Percentiles rank a stretch among this genome's conserved stretches.
These are phyloP conservation scores for Cryptococcus amylolentus DNA, from an alignment of 1,284 basidiomycete species.

Conservation along the genomic window DNA sequence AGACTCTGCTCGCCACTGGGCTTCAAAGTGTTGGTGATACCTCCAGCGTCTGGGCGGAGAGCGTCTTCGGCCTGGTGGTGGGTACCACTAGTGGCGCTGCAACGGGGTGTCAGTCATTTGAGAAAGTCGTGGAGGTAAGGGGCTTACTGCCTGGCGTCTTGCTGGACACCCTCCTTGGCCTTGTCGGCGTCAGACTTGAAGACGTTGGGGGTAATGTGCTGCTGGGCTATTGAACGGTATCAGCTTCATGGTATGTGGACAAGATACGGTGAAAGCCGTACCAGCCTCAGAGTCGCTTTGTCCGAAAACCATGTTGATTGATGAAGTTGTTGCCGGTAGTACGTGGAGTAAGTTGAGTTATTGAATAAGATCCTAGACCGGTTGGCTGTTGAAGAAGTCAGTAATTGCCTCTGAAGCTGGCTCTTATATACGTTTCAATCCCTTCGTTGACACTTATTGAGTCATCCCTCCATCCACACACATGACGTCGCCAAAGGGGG, in stretches of 20 bases:
- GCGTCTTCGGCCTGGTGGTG: conserved; percentile 13
- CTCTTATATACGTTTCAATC: no score
- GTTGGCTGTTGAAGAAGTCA: no score
- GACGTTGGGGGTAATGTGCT: conserved; percentile 16
- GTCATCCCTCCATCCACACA: no score
- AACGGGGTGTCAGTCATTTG: not conserved
- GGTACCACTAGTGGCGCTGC: conserved; percentile 7
- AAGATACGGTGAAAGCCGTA: not conserved
- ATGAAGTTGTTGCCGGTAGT: not conserved
- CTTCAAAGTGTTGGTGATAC: conserved; percentile 9
- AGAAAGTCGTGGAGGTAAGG: not conserved
- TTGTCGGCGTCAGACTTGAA: conserved; percentile 20
- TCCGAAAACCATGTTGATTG: conserved; percentile 11
- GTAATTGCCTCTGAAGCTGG: no score
- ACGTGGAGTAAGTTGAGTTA: no score
- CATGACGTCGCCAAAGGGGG: no score
- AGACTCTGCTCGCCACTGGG: conserved; percentile 12
- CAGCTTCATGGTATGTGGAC: not conserved
- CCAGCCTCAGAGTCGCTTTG: conserved; percentile 16
- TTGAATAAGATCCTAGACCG: no score
- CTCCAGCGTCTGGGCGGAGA: conserved; percentile 8
- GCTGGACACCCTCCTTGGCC: conserved; percentile 12
- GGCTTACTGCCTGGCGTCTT: conserved; percentile 15
- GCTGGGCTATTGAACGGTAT: conserved; percentile 5
- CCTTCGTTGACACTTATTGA: no score